phyloP scores from a whole-genome alignment of 257 asterid species.

The Echites panduratus region DNA sequence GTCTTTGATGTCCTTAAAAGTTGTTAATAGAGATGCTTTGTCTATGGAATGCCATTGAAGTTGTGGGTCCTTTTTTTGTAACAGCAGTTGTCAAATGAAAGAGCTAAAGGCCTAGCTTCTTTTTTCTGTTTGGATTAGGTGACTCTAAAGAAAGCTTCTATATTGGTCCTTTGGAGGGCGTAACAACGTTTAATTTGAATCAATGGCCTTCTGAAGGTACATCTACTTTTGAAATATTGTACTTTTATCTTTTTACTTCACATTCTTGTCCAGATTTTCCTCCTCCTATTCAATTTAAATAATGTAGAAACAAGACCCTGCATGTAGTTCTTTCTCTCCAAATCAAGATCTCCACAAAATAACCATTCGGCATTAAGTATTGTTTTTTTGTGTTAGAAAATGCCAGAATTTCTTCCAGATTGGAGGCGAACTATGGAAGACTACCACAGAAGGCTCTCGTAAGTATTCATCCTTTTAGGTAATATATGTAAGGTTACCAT shows the following conservation, averaged over 20 bases:
- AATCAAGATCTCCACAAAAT: neutral
- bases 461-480: conserved; percentile 20
- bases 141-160: conserved; percentile 56
- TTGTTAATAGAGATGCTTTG: neutral
- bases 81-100: neutral
- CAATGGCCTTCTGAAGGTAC: conserved; percentile 64
- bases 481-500: neutral
- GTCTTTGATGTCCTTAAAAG: neutral
- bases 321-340: neutral
- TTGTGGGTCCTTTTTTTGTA: neutral
- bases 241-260: neutral
- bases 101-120: conserved; percentile 5
- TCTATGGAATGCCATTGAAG: neutral
- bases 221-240: neutral
- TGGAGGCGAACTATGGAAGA: conserved; percentile 54
- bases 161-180: conserved; percentile 41
- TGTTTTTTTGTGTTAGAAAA: neutral
- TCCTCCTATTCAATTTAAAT: neutral
- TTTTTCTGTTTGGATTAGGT: conserved; percentile 26
- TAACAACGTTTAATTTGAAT: conserved; percentile 22
- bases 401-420: conserved; percentile 37
- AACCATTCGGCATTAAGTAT: neutral
- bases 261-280: neutral
- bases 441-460: conserved; percentile 39
- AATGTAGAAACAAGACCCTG: neutral